Conservation (phyloP, 257 asterid genomes). For the Nicotiana tomentosiformis region DNA sequence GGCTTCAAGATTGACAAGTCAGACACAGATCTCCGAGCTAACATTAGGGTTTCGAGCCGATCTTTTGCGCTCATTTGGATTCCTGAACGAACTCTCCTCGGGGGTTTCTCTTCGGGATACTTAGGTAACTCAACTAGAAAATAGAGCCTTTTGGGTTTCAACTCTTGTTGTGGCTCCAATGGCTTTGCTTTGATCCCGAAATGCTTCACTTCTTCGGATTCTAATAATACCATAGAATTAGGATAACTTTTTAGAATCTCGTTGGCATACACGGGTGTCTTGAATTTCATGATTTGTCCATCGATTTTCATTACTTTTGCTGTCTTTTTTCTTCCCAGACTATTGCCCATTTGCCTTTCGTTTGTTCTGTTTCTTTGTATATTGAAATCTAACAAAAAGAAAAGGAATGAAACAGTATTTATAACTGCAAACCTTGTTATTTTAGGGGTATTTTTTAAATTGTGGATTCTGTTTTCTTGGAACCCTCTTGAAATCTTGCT, state of each 20-base stretch:
- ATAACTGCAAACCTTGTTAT: background rate
- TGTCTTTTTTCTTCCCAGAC: slow-evolving; percentile 50
- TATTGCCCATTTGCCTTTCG: slow-evolving; percentile 54
- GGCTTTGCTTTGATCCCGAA: slow-evolving; percentile 76
- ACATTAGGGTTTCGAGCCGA: slow-evolving; percentile 80
- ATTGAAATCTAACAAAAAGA: background rate
- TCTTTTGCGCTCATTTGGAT: slow-evolving; percentile 94
- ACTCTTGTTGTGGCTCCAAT: slow-evolving; percentile 61
- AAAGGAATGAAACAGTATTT: background rate
- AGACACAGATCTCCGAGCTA: slow-evolving; percentile 70
- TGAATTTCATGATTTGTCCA: slow-evolving; percentile 60
- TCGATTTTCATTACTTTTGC: slow-evolving; percentile 73
- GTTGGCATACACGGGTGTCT: slow-evolving; percentile 57
- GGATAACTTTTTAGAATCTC: slow-evolving; percentile 55
- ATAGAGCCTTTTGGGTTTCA: slow-evolving; percentile 63
- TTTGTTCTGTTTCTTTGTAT: background rate
- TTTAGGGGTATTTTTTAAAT: too few species aligned
- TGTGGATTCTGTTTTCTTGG: too few species aligned
- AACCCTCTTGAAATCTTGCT: too few species aligned
- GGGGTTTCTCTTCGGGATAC: slow-evolving; percentile 33
- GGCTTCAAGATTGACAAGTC: slow-evolving; percentile 60
- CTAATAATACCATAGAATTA: slow-evolving; percentile 46
- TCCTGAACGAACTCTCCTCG: slow-evolving; percentile 65
- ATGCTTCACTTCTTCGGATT: slow-evolving; percentile 78
- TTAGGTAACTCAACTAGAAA: slow-evolving; percentile 71